Conservation (phyloP, 371 early-diverging fungal species). For the Apophysomyces ossiformis region DNA sequence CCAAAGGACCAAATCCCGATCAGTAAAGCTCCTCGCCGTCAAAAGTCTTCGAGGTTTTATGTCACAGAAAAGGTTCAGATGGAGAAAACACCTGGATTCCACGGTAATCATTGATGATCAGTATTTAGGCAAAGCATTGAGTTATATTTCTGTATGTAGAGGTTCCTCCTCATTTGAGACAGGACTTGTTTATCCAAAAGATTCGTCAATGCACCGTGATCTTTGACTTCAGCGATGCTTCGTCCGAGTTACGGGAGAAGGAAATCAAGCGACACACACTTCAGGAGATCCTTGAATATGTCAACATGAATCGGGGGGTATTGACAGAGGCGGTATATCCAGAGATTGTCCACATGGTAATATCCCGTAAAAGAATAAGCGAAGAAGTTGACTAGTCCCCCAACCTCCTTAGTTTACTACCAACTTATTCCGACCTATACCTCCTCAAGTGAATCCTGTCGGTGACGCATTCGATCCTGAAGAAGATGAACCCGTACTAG, state of each 20-base stretch:
- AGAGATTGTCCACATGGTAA: constrained; percentile 91
- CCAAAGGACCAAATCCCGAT: constrained; percentile 83
- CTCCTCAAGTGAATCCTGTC: constrained; percentile 93
- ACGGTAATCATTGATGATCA: constrained; percentile 59
- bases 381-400: not conserved
- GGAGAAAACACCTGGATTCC: constrained; percentile 76
- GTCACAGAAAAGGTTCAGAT: constrained; percentile 81
- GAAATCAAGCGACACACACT: constrained; percentile 93
- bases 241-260: constrained; percentile 88
- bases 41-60: constrained; percentile 88
- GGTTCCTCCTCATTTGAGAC: constrained; percentile 73
- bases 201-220: constrained; percentile 89
- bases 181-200: constrained; percentile 87
- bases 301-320: constrained; percentile 83
- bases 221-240: constrained; percentile 92
- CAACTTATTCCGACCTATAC: constrained; percentile 94
- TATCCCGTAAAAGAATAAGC: constrained; percentile 13
- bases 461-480: constrained; percentile 98
- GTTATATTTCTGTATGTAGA: constrained; percentile 47
- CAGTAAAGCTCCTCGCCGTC: constrained; percentile 82
- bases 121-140: not conserved
- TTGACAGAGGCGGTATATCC: constrained; percentile 90
- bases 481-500: constrained; percentile 96
- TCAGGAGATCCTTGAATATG: constrained; percentile 91
- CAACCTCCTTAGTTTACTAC: constrained; percentile 69